Conservation (phyloP, 306 rosid species). For the Calophaca sinica region DNA sequence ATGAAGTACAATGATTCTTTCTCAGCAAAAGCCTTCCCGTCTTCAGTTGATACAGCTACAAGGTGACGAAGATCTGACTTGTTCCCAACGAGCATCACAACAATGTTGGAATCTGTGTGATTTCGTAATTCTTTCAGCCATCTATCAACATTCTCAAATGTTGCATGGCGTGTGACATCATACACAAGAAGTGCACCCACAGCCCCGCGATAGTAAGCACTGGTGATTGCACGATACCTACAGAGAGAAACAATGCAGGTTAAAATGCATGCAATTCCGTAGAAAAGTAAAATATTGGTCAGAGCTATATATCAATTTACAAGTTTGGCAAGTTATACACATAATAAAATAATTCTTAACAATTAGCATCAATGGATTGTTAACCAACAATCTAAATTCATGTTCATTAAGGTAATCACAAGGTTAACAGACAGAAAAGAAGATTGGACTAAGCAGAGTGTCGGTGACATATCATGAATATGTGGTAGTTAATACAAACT, state of each 20-base stretch:
- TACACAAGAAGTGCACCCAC: slow-evolving; percentile 3
- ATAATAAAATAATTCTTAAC: too few relatives aligned
- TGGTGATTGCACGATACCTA: background rate
- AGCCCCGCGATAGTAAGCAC: slow-evolving; percentile 1
- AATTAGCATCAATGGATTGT: too few relatives aligned
- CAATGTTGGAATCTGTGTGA: slow-evolving; percentile 11
- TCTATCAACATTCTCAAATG: slow-evolving; percentile 1
- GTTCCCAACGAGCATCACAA: slow-evolving; percentile 5
- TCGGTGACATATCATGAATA: background rate
- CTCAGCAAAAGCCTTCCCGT: background rate
- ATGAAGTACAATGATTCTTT: background rate
- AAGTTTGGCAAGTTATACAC: background rate
- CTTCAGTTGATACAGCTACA: slow-evolving; percentile 3
- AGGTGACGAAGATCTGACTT: slow-evolving; percentile 1
- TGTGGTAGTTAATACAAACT: background rate
- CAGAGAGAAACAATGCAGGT: background rate
- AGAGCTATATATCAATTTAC: background rate
- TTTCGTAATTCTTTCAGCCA: background rate
- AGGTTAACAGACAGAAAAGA: background rate
- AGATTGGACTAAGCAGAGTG: background rate
- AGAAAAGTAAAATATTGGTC: too few relatives aligned
- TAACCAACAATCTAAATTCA: background rate
- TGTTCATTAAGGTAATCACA: background rate
- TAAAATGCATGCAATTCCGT: background rate
- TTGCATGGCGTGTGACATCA: slow-evolving; percentile 7